phyloP scores from a whole-genome alignment of 306 rosid genomes.

The Vigna unguiculata region DNA sequence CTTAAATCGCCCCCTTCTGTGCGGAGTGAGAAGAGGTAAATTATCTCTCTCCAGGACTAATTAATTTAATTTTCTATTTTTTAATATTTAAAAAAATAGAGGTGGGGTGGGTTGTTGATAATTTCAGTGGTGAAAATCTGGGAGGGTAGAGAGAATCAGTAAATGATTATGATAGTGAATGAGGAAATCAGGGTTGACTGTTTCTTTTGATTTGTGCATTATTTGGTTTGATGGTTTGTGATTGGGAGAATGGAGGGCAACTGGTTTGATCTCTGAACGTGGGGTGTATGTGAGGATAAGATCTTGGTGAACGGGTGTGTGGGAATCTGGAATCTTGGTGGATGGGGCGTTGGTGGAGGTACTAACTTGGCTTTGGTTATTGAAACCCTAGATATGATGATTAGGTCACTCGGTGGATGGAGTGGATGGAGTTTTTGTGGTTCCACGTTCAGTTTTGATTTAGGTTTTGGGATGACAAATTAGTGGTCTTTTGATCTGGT shows the following conservation, averaged over 20 bases:
- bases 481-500: conserved; percentile 41
- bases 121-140: conserved; percentile 41
- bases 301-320: conserved; percentile 40
- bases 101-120: conserved; percentile 1
- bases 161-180: conserved; percentile 55
- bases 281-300: conserved; percentile 40
- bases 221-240: conserved; percentile 18
- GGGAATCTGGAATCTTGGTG: conserved; percentile 38
- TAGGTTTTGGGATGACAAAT: conserved; percentile 19
- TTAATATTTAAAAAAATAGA: background rate
- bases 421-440: conserved; percentile 36
- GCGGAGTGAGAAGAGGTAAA: conserved; percentile 64
- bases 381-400: conserved; percentile 63
- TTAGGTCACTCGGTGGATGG: conserved; percentile 32
- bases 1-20: conserved; percentile 26
- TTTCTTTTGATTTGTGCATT: conserved; percentile 50
- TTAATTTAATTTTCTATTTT: conserved; percentile 36
- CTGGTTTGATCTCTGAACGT: conserved; percentile 57
- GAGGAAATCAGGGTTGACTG: conserved; percentile 53
- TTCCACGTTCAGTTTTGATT: conserved; percentile 30
- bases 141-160: conserved; percentile 39
- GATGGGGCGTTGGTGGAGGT: conserved; percentile 30
- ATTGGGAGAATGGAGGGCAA: conserved; percentile 35
- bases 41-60: conserved; percentile 46
- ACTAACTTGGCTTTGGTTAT: conserved; percentile 34